Evolutionary conservation across 306 rosid genomes (phyloP).

Genomic region (Corylus avellana): DNA sequence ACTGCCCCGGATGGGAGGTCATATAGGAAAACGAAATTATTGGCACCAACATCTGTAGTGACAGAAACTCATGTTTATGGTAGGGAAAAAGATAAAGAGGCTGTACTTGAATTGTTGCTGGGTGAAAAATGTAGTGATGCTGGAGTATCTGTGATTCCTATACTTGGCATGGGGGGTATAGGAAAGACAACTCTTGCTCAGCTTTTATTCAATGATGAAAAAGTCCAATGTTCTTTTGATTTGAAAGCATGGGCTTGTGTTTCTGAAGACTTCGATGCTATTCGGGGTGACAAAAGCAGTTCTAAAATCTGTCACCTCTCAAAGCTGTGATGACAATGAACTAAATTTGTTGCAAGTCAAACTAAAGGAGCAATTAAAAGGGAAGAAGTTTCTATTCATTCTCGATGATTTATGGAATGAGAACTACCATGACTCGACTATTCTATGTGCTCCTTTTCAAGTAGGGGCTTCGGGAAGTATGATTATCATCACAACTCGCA

Average conservation of each 20-base stretch:
- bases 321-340: neutral
- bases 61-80: neutral
- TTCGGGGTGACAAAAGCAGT: neutral
- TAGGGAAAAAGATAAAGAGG: neutral
- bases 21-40: neutral
- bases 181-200: neutral
- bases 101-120: neutral
- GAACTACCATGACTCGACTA: neutral
- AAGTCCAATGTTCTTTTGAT: neutral
- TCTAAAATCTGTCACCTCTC: neutral
- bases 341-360: neutral
- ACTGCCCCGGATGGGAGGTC: neutral
- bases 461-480: conserved; percentile 9
- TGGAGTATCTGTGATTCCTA: neutral
- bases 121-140: neutral
- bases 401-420: conserved; percentile 9
- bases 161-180: neutral
- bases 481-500: conserved; percentile 13
- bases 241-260: neutral
- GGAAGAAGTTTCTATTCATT: conserved; percentile 1
- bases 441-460: neutral
- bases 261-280: neutral
- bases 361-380: neutral
- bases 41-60: neutral
- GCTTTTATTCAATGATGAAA: neutral